phyloP scores from a whole-genome alignment of 176 grass and related monocot genomes.

The Coix lacrymajobi region DNA sequence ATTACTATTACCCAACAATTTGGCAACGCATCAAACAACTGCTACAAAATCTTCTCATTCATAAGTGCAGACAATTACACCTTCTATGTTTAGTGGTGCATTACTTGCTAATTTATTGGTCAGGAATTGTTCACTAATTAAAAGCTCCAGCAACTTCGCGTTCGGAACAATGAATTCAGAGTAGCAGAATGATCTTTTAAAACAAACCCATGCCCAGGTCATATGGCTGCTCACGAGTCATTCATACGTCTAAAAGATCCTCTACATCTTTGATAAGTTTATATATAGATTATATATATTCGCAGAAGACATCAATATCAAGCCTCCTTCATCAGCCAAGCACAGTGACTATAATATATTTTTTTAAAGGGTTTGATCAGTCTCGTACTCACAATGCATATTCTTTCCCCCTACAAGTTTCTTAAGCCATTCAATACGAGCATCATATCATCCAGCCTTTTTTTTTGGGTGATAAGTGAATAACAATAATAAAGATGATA shows the following conservation, averaged over 20 bases:
- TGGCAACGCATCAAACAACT: background rate
- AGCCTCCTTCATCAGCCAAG: slow-evolving; percentile 3
- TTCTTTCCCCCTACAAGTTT: background rate
- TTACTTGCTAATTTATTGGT: background rate
- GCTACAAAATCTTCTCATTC: background rate
- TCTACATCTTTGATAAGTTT: slow-evolving; percentile 13
- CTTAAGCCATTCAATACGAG: background rate
- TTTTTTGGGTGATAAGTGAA: background rate
- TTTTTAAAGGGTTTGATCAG: background rate
- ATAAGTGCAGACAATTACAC: background rate
- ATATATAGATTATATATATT: slow-evolving; percentile 23
- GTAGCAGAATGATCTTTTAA: background rate
- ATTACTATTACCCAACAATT: background rate
- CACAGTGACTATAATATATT: background rate
- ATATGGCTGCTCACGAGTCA: background rate
- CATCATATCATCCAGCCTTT: background rate
- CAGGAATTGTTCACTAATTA: background rate
- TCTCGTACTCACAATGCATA: background rate
- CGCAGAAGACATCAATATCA: background rate
- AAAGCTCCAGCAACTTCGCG: background rate
- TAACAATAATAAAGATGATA: background rate
- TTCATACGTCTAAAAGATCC: slow-evolving; percentile 20
- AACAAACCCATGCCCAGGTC: background rate
- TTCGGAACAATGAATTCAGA: slow-evolving; percentile 7
- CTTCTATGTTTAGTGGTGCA: background rate